Conservation (phyloP, 2,329 filamentous ascomycete genomes). For the Fusarium pseudonygamai region DNA sequence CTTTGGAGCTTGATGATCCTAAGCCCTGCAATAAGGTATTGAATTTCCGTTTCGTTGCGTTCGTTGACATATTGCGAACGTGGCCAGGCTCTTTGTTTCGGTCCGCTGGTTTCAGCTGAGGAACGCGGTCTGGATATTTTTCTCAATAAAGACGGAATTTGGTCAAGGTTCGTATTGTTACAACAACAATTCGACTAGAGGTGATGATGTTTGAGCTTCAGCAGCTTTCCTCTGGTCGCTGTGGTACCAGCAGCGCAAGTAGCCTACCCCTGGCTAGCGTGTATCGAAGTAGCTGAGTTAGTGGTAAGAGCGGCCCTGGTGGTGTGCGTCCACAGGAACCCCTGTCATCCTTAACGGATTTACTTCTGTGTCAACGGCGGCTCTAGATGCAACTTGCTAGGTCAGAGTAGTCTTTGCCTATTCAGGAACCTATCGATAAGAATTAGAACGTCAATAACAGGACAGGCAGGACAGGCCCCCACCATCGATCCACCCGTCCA, state of each 20-base stretch:
- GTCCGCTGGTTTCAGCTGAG: not conserved
- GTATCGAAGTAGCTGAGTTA: not conserved
- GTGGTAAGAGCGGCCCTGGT: not conserved
- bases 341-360: not conserved
- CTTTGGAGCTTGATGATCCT: slow-evolving; percentile 54
- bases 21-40: slow-evolving; percentile 77
- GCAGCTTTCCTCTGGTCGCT: slow-evolving; percentile 11
- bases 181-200: slow-evolving; percentile 2
- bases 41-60: slow-evolving; percentile 86
- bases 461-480: slow-evolving; percentile 31
- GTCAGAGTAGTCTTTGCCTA: not conserved
- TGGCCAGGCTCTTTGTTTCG: not conserved
- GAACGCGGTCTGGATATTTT: not conserved
- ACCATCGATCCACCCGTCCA: slow-evolving; percentile 29
- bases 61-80: slow-evolving; percentile 59
- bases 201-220: slow-evolving; percentile 10
- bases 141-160: not conserved
- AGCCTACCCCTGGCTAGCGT: not conserved
- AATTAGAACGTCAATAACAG: slow-evolving; percentile 22
- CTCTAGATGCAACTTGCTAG: not conserved
- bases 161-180: slow-evolving; percentile 23
- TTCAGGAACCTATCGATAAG: slow-evolving; percentile 26
- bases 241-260: slow-evolving; percentile 5
- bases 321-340: fast-evolving
- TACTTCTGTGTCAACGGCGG: not conserved